Evolutionary conservation across 306 rosid genomes (phyloP).

Genomic region (Casuarina cunninghamiana): DNA sequence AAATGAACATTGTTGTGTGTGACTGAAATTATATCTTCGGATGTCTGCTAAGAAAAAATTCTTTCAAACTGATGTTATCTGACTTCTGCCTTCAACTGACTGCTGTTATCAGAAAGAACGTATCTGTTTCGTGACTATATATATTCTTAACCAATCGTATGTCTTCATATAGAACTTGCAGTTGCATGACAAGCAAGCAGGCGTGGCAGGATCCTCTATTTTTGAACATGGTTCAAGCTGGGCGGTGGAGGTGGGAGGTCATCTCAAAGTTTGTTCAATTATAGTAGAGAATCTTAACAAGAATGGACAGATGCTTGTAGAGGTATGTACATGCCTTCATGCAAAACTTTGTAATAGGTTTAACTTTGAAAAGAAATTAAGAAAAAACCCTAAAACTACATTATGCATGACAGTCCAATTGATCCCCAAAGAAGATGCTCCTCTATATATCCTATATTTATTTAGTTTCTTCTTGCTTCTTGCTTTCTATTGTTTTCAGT

Average conservation of each 20-base stretch:
- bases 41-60: not conserved
- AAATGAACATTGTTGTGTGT: not conserved
- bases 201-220: slow-evolving; percentile 52
- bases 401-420: slow-evolving; percentile 9
- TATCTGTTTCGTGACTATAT: not conserved
- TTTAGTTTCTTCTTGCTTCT: not conserved
- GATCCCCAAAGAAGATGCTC: slow-evolving; percentile 2
- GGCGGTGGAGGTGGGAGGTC: slow-evolving; percentile 97
- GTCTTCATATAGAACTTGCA: slow-evolving; percentile 34
- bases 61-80: not conserved
- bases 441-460: not conserved
- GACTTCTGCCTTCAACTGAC: not conserved
- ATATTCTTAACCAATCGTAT: slow-evolving; percentile 17
- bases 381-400: not conserved
- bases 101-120: not conserved
- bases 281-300: slow-evolving; percentile 82
- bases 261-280: slow-evolving; percentile 81
- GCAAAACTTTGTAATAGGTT: not conserved
- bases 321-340: slow-evolving; percentile 46
- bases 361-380: not conserved
- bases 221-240: slow-evolving; percentile 88
- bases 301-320: slow-evolving; percentile 92
- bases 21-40: not conserved
- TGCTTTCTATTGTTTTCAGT: slow-evolving; percentile 9
- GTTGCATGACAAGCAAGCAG: slow-evolving; percentile 62